Evolutionary conservation across 1,284 basidiomycete genomes (phyloP).

Genomic region (Cystobasidiaceae sp.): DNA sequence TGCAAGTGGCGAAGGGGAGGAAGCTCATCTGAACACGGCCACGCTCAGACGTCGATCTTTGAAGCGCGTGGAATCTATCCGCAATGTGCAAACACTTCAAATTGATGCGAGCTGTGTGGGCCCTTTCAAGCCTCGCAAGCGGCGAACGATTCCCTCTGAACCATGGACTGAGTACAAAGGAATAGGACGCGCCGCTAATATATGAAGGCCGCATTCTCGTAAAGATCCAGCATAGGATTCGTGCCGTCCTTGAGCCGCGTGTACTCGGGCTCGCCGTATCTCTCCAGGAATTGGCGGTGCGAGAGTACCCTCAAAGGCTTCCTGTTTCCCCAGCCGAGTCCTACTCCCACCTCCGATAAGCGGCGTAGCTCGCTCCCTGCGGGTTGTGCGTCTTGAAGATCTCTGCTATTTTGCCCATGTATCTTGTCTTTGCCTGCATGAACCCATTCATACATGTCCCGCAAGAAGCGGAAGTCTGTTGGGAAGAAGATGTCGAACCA

Average conservation of each 20-base stretch:
- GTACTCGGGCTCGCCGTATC: conserved; percentile 65
- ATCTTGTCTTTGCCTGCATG: conserved; percentile 48
- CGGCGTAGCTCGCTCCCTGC: background rate
- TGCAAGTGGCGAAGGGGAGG: too few relatives aligned
- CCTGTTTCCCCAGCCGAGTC: conserved; percentile 16
- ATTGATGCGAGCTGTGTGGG: too few relatives aligned
- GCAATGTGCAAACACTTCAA: too few relatives aligned
- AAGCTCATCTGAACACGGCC: too few relatives aligned
- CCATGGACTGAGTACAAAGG: too few relatives aligned
- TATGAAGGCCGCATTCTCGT: conserved; percentile 63
- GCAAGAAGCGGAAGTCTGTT: conserved; percentile 77
- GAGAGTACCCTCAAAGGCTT: conserved; percentile 62
- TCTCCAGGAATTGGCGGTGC: conserved; percentile 77
- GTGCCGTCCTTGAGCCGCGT: conserved; percentile 69
- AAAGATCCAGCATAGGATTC: conserved; percentile 80
- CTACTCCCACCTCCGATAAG: conserved; percentile 3
- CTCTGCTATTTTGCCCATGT: background rate
- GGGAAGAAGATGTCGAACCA: conserved; percentile 99
- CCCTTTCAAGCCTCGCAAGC: too few relatives aligned
- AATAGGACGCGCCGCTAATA: too few relatives aligned
- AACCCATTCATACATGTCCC: conserved; percentile 80
- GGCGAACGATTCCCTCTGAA: too few relatives aligned
- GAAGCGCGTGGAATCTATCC: too few relatives aligned
- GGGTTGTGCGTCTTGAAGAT: background rate
- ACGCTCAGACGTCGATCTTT: too few relatives aligned